phyloP scores from a whole-genome alignment of 1,139 yeast genomes.

The Debaryomycetaceae sp. region DNA sequence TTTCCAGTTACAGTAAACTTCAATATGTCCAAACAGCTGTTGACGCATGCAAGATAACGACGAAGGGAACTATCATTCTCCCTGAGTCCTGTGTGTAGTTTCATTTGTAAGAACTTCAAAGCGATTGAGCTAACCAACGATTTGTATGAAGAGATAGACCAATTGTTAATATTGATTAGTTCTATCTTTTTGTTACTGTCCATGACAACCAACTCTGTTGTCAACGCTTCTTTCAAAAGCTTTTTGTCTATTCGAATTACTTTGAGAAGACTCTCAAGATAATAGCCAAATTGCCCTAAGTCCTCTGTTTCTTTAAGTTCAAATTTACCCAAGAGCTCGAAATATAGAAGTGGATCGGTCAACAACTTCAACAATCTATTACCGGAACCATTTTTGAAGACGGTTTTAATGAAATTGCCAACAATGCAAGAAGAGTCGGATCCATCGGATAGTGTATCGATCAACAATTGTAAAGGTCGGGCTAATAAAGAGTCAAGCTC shows the following conservation, averaged over 20 bases:
- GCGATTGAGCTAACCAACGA: slow-evolving; percentile 47
- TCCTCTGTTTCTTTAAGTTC: slow-evolving; percentile 44
- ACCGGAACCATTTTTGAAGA: slow-evolving; percentile 51
- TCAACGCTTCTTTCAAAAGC: slow-evolving; percentile 42
- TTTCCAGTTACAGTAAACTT: slow-evolving; percentile 51
- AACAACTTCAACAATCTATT: slow-evolving; percentile 58
- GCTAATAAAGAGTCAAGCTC: slow-evolving; percentile 48
- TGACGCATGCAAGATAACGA: slow-evolving; percentile 26
- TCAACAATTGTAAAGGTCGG: slow-evolving; percentile 63
- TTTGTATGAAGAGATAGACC: slow-evolving; percentile 65
- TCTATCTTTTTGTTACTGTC: slow-evolving; percentile 39
- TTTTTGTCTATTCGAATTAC: slow-evolving; percentile 46
- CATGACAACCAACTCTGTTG: slow-evolving; percentile 54
- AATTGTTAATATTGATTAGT: slow-evolving; percentile 33
- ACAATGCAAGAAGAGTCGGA: slow-evolving; percentile 43
- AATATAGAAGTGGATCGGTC: slow-evolving; percentile 46
- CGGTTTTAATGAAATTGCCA: slow-evolving; percentile 54
- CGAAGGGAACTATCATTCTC: slow-evolving; percentile 14
- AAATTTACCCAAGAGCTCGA: slow-evolving; percentile 26
- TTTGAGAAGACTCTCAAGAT: slow-evolving; percentile 47
- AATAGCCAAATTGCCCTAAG: slow-evolving; percentile 55
- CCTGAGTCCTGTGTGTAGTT: slow-evolving; percentile 24
- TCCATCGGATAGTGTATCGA: slow-evolving; percentile 55
- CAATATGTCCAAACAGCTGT: slow-evolving; percentile 37
- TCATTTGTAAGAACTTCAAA: slow-evolving; percentile 37